Base-by-base conservation (phyloP, 371 early-diverging fungal species). In the Smittium culicis region DNA sequence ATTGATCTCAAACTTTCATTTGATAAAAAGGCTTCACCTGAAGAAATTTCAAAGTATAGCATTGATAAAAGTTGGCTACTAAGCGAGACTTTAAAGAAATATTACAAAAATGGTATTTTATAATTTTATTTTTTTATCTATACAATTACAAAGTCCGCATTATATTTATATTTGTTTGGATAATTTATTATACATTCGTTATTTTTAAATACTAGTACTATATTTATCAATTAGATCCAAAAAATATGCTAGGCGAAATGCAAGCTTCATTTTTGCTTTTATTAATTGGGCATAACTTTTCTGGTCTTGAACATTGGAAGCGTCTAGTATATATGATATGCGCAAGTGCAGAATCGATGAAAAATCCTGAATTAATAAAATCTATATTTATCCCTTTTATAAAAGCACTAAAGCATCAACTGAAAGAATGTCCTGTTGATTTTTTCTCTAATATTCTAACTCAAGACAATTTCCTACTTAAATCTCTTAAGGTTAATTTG, bases 281-380 rank as follows among this genome's bases (percentile, higher is more conserved):
- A 31, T 74, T 93, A 34, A 80, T 90, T 45, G 93, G 87, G 1
- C 88, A 93, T 66, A 87, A 90, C 65, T 92, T 85, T 68, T 85
- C 89, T 1, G 92, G 91, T 0, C 85, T 93, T 60, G 86, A 91
- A 68, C 92, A 91, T 76, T 94, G 93, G 93, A 94, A 93, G 66
- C 75, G 80, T 30, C 66, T 92, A 1, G 79, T 91, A 2, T 83
- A 86, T 16, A 64, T 93, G n/a, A 63, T 91, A 8, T 87, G 87
- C 68, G 76, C 76, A 16, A 83, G 87, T 54, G 64, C 70, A 1
- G 88, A 91, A n/a, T 77, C 81, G 8, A 68, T 91, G 2, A n/a
- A n/a, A n/a, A 66, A 68, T 31, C 72, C 80, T 5, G 30, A 25
- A 0, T 11, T 64, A 54, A 62, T 68, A 2, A 28, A n/a, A 0